Evolutionary conservation across 2,329 filamentous ascomycete genomes (phyloP), one percentile per base, ranked within the genome.

Genomic region (Cladosporium colombiae): DNA sequence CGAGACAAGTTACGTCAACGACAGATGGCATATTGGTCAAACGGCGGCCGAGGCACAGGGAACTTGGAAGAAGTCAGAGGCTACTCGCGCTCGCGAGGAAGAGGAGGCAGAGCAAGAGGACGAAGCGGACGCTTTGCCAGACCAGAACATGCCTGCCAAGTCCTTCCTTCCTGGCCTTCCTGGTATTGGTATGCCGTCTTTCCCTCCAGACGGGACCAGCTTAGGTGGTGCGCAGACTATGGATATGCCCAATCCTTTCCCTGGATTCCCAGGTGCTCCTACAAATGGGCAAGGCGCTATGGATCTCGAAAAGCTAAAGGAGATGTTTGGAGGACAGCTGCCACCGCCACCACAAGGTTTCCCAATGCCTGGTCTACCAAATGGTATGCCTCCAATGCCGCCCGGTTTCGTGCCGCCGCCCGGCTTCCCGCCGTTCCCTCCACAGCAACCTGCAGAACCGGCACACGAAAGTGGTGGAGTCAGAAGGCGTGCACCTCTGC

Each of bases 21-120:
- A 99, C 79, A 88, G 93, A 66, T 97, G 96, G 78, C 95, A 99
- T 76, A 95, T 98, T 69, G 95, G 95, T 58, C 93, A 97, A 78
- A 89, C 91, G 8, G 93, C 93, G 0, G 94, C 94, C 29, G 93
- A 97, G 80, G 93, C 92, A 0, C 91, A 95, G 77, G 95, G 95
- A n/a, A 97, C 93, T 1, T 97, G 91, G 87, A 93, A 93, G 75
- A 89, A 91, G 46, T 89, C 91, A 66, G 88, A 90, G 65, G 88
- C 91, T 35, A 87, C 89, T 57, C 90, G 95, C 78, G 86, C 91
- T 71, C 90, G 93, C 70, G 93, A 97, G 72, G 93, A 97, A 73
- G 95, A 98, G 77, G 93, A 97, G 75, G 91, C 94, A 75, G 93
- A 98, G 78, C 84, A 91, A 67, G 92, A 97, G 76, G 95, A 98